Evolutionary conservation across 2,329 filamentous ascomycete genomes (phyloP).

Genomic region (Colletotrichum scovillei): DNA sequence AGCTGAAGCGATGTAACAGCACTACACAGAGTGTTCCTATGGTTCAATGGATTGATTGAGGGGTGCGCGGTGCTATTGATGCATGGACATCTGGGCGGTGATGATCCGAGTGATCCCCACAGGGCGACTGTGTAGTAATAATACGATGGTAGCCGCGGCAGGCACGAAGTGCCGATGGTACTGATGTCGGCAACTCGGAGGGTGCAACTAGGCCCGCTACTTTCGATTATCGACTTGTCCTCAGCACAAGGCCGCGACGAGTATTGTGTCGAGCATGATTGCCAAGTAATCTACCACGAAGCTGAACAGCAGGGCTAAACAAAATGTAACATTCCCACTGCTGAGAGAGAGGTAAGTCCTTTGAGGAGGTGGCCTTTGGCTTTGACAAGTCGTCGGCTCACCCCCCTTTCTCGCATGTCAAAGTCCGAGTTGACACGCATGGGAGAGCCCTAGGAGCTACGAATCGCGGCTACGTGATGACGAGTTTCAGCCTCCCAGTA

Average conservation of each 20-base stretch:
- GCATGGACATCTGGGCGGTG: slow-evolving; percentile 21
- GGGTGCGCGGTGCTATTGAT: background rate
- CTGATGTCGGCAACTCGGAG: background rate
- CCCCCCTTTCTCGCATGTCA: background rate
- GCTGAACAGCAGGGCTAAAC: background rate
- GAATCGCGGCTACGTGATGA: background rate
- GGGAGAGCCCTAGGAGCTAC: background rate
- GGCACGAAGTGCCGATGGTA: background rate
- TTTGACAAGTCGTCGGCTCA: background rate
- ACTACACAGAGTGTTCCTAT: background rate
- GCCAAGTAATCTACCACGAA: background rate
- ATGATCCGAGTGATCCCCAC: background rate
- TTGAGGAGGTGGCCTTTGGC: background rate
- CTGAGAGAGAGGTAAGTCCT: background rate
- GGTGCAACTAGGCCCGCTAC: background rate
- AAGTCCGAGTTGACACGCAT: background rate
- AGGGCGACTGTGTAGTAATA: background rate
- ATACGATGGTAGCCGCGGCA: background rate
- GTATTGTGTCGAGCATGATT: slow-evolving; percentile 4
- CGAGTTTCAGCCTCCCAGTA: background rate
- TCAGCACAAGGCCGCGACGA: background rate
- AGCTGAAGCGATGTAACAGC: slow-evolving; percentile 19
- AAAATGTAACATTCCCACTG: background rate
- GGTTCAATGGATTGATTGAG: background rate
- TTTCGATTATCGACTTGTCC: background rate